These are phyloP conservation scores for Bothriochloa decipiens DNA, from an alignment of 176 grass and related monocot genomes.

Conservation along the genomic window DNA sequence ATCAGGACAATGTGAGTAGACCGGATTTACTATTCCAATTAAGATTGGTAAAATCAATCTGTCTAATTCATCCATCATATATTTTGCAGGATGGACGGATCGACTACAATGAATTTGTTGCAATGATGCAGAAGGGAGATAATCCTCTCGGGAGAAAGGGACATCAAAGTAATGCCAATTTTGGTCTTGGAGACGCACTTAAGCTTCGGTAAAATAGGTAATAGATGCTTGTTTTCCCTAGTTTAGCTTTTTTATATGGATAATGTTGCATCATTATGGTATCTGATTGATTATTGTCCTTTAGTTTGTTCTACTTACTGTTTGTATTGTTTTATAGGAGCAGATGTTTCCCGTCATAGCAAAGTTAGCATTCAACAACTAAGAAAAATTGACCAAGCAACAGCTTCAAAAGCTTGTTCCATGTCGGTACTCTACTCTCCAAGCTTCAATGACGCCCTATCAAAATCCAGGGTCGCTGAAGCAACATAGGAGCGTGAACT, in stretches of 20 bases:
- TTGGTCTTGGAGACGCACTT: constrained; percentile 72
- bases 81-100: constrained; percentile 64
- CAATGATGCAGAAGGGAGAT: constrained; percentile 85
- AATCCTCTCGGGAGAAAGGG: constrained; percentile 56
- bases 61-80: constrained; percentile 19
- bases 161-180: constrained; percentile 57
- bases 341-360: background rate
- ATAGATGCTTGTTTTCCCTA: background rate
- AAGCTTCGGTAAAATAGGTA: constrained; percentile 71
- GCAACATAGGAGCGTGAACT: background rate
- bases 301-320: constrained; percentile 26
- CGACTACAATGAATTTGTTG: constrained; percentile 80
- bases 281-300: background rate
- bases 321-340: constrained; percentile 25
- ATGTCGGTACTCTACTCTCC: background rate
- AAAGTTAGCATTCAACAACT: constrained; percentile 35
- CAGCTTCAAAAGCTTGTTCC: constrained; percentile 25
- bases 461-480: constrained; percentile 19
- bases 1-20: constrained; percentile 72
- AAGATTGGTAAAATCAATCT: background rate
- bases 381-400: constrained; percentile 19
- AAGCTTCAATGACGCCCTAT: constrained; percentile 12
- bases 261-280: background rate
- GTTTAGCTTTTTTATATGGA: background rate
- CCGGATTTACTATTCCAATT: background rate